A percentile compares a stretch with the other conserved stretches of the same genome.
phyloP scores from a whole-genome alignment of 1,139 yeast species.

The Kurtzmaniella natalensis region DNA sequence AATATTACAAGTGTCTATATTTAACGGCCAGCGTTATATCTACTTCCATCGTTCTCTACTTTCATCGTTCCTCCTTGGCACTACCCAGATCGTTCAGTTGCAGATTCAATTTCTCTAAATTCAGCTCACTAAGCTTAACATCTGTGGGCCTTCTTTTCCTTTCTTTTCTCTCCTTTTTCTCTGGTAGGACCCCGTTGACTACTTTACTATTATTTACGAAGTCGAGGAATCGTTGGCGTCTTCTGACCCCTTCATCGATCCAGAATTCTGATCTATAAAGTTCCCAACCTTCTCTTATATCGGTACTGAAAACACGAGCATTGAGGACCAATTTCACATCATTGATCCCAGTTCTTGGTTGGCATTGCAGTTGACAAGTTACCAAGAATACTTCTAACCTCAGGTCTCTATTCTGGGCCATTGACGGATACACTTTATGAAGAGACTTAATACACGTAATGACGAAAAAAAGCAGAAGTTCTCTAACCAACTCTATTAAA shows the following conservation, averaged over 20 bases:
- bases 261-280: constrained; percentile 89
- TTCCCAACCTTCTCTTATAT: constrained; percentile 93
- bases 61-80: no score
- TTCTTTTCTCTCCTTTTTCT: constrained; percentile 33
- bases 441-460: constrained; percentile 24
- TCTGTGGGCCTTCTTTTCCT: constrained; percentile 23
- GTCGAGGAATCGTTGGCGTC: constrained; percentile 45
- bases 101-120: constrained; percentile 3
- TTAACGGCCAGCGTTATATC: neutral
- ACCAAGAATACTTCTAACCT: constrained; percentile 40
- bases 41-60: no score
- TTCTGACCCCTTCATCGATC: constrained; percentile 76
- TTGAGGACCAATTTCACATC: constrained; percentile 71
- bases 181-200: constrained; percentile 1
- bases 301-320: constrained; percentile 77
- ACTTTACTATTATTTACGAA: constrained; percentile 28
- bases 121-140: constrained; percentile 6
- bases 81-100: no score
- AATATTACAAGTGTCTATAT: neutral
- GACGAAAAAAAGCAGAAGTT: constrained; percentile 30
- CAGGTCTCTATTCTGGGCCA: constrained; percentile 28
- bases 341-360: constrained; percentile 42
- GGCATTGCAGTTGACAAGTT: constrained; percentile 43
- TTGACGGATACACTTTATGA: constrained; percentile 34
- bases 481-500: constrained; percentile 42